A percentile compares a stretch with the other conserved stretches of the same genome.
These are phyloP conservation scores for Linderina pennispora DNA, from an alignment of 192 early-diverging fungal genomes.

Conservation along the genomic window DNA sequence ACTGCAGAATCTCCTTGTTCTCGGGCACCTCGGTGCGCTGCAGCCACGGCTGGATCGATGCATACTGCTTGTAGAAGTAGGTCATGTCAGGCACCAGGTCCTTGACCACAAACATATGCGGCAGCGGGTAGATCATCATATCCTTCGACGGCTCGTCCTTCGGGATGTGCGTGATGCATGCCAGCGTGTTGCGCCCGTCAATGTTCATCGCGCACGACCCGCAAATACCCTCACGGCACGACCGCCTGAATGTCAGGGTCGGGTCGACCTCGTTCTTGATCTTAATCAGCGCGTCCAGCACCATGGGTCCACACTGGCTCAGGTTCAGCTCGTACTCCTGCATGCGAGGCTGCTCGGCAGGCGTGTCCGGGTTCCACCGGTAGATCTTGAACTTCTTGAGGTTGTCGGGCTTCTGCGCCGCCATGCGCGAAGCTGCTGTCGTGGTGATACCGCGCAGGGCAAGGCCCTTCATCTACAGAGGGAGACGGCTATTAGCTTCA, in stretches of 20 bases:
- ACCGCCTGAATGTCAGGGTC: constrained; percentile 91
- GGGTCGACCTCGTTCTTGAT: constrained; percentile 96
- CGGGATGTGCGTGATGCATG: constrained; percentile 86
- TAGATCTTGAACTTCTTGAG: constrained; percentile 93
- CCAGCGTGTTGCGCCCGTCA: constrained; percentile 90
- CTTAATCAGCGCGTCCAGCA: constrained; percentile 92
- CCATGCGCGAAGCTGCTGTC: constrained; percentile 13
- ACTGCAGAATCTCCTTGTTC: constrained; percentile 83
- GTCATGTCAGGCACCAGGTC: constrained; percentile 96
- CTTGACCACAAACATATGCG: constrained; percentile 97
- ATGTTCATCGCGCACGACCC: constrained; percentile 99
- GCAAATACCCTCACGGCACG: constrained; percentile 96
- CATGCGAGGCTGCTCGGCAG: constrained; percentile 80
- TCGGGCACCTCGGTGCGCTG: constrained; percentile 67
- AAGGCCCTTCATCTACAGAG: constrained; percentile 16
- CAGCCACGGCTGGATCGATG: constrained; percentile 92
- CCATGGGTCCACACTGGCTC: constrained; percentile 92
- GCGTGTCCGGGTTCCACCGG: constrained; percentile 92
- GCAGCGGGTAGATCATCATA: constrained; percentile 91
- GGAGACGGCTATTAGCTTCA: too few relatives aligned
- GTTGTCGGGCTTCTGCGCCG: constrained; percentile 52
- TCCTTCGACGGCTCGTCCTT: constrained; percentile 53
- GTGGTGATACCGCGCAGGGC: constrained; percentile 24
- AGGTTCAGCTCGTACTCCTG: constrained; percentile 87
- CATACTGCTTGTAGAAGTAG: constrained; percentile 98